A percentile compares a stretch with the other conserved stretches of the same genome.
phyloP scores from a whole-genome alignment of 2,329 filamentous ascomycete species.

The Verticillium dahliae region DNA sequence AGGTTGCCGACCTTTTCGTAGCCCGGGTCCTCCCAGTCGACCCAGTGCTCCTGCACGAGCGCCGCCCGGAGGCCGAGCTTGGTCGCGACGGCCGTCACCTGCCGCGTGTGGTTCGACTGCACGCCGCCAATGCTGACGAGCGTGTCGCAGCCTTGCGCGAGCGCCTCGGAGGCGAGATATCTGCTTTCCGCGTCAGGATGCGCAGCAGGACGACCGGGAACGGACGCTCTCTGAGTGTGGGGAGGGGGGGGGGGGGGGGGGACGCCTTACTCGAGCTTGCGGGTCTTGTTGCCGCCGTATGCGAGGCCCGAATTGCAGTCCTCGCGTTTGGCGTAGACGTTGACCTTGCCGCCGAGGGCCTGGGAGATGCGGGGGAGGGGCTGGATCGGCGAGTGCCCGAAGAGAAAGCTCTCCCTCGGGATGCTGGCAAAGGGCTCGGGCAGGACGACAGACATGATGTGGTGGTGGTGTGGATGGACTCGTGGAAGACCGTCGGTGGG shows the following conservation, averaged over 20 bases:
- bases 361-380: conserved; percentile 57
- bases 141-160: conserved; percentile 50
- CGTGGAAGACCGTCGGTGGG: neutral
- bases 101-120: conserved; percentile 65
- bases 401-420: conserved; percentile 54
- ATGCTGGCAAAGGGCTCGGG: conserved; percentile 58
- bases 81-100: conserved; percentile 57
- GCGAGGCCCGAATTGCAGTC: conserved; percentile 64
- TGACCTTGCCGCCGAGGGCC: conserved; percentile 52
- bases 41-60: conserved; percentile 64
- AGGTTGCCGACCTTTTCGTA: conserved; percentile 66
- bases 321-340: conserved; percentile 65
- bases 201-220: neutral
- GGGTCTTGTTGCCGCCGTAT: conserved; percentile 63
- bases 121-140: conserved; percentile 62
- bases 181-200: conserved; percentile 18
- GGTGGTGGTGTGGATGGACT: neutral
- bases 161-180: conserved; percentile 59
- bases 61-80: conserved; percentile 49
- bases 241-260: neutral
- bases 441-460: conserved; percentile 28
- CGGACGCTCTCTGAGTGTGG: neutral
- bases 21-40: conserved; percentile 50
- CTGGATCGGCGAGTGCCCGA: conserved; percentile 64
- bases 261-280: conserved; percentile 53